phyloP scores from a whole-genome alignment of 116 monocot species.

The Papilionanthe hybrid region DNA sequence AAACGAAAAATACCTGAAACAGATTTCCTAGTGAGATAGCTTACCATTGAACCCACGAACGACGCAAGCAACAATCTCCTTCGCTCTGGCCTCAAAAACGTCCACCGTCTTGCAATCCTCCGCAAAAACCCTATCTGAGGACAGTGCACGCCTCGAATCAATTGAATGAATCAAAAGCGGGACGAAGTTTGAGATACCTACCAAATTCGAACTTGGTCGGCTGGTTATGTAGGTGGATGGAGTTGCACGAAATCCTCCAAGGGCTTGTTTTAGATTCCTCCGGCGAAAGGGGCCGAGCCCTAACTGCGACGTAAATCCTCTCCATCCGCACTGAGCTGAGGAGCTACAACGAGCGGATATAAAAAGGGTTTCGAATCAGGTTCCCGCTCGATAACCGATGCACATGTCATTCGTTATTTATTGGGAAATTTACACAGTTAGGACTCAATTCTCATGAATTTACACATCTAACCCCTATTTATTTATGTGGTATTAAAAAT shows the following conservation, averaged over 20 bases:
- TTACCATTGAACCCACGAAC: slow-evolving; percentile 87
- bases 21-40: neutral
- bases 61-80: slow-evolving; percentile 72
- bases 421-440: too few species aligned
- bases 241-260: slow-evolving; percentile 71
- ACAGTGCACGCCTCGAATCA: neutral
- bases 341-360: neutral
- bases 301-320: slow-evolving; percentile 71
- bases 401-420: too few species aligned
- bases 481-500: too few species aligned
- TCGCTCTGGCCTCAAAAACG: slow-evolving; percentile 59
- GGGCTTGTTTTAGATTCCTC: slow-evolving; percentile 72
- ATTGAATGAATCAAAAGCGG: neutral
- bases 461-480: too few species aligned
- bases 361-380: neutral
- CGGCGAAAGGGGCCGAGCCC: slow-evolving; percentile 62
- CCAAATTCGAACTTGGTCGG: slow-evolving; percentile 76
- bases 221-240: slow-evolving; percentile 53
- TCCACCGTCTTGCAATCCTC: slow-evolving; percentile 64
- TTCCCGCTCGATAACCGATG: too few species aligned
- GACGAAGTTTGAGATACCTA: slow-evolving; percentile 5
- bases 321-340: slow-evolving; percentile 38
- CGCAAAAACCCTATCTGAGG: slow-evolving; percentile 72
- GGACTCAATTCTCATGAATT: too few species aligned
- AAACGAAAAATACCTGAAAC: neutral